These are phyloP conservation scores for Cyclotella choctawhatcheeana DNA, from an alignment of 108 stramenopile species.

Conservation along the genomic window DNA sequence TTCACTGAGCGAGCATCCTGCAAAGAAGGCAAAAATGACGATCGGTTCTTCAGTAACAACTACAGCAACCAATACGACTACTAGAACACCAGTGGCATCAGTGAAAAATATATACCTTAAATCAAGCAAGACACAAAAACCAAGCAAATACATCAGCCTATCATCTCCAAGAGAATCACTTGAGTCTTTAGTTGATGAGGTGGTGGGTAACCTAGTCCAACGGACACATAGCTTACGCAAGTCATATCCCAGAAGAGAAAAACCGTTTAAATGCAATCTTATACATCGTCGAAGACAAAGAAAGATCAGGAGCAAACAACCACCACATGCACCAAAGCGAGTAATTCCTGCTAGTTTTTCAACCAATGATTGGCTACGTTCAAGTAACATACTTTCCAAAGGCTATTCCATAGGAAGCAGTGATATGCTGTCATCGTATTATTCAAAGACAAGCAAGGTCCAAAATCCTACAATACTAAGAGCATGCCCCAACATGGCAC, in stretches of 20 bases:
- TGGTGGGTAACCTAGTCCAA: constrained; percentile 28
- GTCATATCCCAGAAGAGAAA: not conserved
- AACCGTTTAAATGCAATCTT: not conserved
- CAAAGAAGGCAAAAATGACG: too few species aligned
- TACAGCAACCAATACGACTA: too few species aligned
- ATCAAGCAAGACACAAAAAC: not conserved
- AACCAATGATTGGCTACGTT: constrained; percentile 42
- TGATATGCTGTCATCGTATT: constrained; percentile 15
- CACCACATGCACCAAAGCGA: not conserved
- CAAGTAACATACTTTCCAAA: constrained; percentile 37
- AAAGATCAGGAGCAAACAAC: not conserved
- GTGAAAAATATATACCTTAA: constrained; percentile 18
- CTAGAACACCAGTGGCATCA: constrained; percentile 1
- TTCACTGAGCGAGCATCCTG: too few species aligned
- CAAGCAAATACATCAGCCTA: constrained; percentile 6
- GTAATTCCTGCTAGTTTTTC: too few species aligned
- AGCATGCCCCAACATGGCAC: constrained; percentile 48
- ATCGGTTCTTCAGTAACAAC: too few species aligned
- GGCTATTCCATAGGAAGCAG: constrained; percentile 38
- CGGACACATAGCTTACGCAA: constrained; percentile 32
- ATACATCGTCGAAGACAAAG: constrained; percentile 17
- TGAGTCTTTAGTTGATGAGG: constrained; percentile 44
- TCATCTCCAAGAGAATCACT: constrained; percentile 39
- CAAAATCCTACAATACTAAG: constrained; percentile 7
- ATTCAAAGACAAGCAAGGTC: not conserved